A percentile compares a stretch with the other conserved stretches of the same genome.
Conservation (phyloP, 371 early-diverging fungal genomes). For the Massospora cicadina region DNA sequence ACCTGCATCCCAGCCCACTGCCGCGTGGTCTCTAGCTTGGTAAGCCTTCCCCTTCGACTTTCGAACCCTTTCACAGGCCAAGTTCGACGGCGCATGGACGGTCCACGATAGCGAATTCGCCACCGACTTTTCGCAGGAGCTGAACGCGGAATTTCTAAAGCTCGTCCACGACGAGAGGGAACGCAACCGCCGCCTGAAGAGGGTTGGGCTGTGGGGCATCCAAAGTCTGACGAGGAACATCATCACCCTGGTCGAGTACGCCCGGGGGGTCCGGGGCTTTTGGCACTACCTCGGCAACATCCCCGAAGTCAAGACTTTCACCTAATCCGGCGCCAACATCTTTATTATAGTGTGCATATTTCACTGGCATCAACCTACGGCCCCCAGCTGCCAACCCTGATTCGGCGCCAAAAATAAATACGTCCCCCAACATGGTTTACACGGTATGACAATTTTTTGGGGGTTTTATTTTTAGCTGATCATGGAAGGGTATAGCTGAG, state of each 20-base stretch:
- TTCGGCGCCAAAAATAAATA: too few species aligned
- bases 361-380: too few species aligned
- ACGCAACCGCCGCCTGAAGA: conserved; percentile 58
- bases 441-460: too few species aligned
- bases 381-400: too few species aligned
- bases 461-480: too few species aligned
- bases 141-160: conserved; percentile 63
- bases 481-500: too few species aligned
- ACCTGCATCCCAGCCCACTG: conserved; percentile 67
- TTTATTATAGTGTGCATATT: too few species aligned
- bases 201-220: conserved; percentile 77
- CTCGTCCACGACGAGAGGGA: conserved; percentile 68
- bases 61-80: conserved; percentile 22
- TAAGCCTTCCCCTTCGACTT: conserved; percentile 16
- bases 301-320: not conserved
- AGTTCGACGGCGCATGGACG: conserved; percentile 90
- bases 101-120: conserved; percentile 67
- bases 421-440: too few species aligned
- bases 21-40: conserved; percentile 53
- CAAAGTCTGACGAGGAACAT: conserved; percentile 55
- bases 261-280: conserved; percentile 61
- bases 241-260: conserved; percentile 52
- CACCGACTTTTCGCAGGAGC: conserved; percentile 53
- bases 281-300: conserved; percentile 42
- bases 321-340: too few species aligned